These are phyloP conservation scores for Termitomyces sp. DNA, from an alignment of 768 basidiomycete genomes.

Conservation along the genomic window DNA sequence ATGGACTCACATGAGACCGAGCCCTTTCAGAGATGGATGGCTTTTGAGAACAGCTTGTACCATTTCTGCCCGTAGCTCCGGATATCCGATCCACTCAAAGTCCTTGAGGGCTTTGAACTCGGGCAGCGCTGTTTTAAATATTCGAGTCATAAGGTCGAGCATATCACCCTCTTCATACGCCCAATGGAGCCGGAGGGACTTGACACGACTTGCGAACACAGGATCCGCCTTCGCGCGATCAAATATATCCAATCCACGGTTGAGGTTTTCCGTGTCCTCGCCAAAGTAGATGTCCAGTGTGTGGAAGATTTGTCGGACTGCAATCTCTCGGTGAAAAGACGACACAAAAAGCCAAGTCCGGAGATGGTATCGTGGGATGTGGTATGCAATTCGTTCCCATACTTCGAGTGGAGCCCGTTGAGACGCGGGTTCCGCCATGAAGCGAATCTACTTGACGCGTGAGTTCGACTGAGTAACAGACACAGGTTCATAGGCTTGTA, in stretches of 20 bases:
- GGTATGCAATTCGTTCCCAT: constrained; percentile 60
- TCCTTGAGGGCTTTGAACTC: constrained; percentile 55
- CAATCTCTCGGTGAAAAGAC: constrained; percentile 58
- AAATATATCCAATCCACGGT: constrained; percentile 60
- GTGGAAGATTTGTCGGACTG: constrained; percentile 58
- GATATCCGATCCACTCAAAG: constrained; percentile 77
- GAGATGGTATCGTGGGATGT: constrained; percentile 59
- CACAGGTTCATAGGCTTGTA: constrained; percentile 14
- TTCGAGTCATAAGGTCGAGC: constrained; percentile 42
- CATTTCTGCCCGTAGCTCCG: constrained; percentile 63
- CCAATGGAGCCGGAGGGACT: constrained; percentile 60
- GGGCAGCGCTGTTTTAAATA: constrained; percentile 58
- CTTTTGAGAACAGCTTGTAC: constrained; percentile 50
- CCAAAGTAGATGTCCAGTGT: constrained; percentile 65
- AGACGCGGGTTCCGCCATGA: constrained; percentile 48
- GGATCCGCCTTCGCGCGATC: constrained; percentile 60
- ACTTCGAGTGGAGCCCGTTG: constrained; percentile 60
- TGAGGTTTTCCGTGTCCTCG: constrained; percentile 55
- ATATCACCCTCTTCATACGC: constrained; percentile 65
- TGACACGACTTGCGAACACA: constrained; percentile 53
- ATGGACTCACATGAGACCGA: constrained; percentile 50
- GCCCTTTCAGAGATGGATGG: constrained; percentile 46
- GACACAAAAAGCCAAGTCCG: constrained; percentile 68
- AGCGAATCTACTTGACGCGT: constrained; percentile 37
- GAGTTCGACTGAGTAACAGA: neutral